These are phyloP conservation scores for Bipolaris sorokiniana DNA, from an alignment of 2,329 filamentous ascomycete species.

Conservation along the genomic window DNA sequence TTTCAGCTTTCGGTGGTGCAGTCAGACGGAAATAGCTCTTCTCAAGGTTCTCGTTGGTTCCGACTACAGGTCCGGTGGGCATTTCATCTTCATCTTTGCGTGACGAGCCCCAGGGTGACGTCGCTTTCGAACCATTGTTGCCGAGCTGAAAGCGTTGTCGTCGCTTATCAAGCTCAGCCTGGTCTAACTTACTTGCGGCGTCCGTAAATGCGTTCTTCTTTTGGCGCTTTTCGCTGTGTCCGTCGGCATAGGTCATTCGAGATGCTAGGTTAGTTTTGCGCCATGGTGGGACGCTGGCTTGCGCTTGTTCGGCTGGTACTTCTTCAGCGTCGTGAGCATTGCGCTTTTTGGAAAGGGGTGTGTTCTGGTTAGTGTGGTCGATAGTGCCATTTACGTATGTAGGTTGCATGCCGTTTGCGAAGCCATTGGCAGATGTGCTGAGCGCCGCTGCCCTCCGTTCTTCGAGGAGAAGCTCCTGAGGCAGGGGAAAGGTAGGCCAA, in stretches of 20 bases:
- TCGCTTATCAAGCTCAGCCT: constrained; percentile 84
- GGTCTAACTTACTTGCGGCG: constrained; percentile 84
- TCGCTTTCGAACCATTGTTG: constrained; percentile 61
- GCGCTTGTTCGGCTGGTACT: constrained; percentile 57
- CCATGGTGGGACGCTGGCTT: constrained; percentile 68
- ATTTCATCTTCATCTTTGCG: constrained; percentile 58
- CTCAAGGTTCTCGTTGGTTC: constrained; percentile 81
- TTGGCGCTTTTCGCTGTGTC: constrained; percentile 54
- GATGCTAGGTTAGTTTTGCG: constrained; percentile 76
- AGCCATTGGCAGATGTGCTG: constrained; percentile 30
- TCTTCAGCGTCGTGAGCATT: constrained; percentile 71
- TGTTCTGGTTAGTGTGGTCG: constrained; percentile 40
- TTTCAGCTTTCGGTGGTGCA: constrained; percentile 83
- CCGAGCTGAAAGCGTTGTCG: constrained; percentile 79
- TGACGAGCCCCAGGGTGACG: constrained; percentile 55
- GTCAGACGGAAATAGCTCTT: constrained; percentile 96
- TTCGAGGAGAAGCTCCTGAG: constrained; percentile 79
- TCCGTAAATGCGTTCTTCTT: constrained; percentile 57
- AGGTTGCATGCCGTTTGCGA: constrained; percentile 35
- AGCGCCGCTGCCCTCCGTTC: constrained; percentile 55
- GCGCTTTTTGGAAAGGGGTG: constrained; percentile 72
- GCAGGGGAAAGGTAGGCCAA: constrained; percentile 83
- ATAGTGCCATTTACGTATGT: constrained; percentile 24
- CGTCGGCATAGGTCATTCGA: constrained; percentile 70
- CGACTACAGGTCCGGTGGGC: constrained; percentile 74